Evolutionary conservation across 495 filamentous ascomycete genomes (phyloP), one percentile per base, ranked within the genome.

Genomic region (Aspergillus carlsbadensis): DNA sequence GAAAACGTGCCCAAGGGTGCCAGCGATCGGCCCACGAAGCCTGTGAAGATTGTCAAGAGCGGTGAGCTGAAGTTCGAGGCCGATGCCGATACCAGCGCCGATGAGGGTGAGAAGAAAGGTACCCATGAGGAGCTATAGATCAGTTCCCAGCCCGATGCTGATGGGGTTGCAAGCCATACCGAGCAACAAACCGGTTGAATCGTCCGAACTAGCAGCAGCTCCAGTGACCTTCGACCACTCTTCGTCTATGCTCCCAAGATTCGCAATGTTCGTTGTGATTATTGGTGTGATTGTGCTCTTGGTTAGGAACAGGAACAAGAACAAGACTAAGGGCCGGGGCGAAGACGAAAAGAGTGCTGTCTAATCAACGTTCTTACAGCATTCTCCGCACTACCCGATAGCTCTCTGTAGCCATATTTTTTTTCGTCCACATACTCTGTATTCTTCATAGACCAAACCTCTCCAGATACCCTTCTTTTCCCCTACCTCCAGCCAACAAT

Each of bases 11-110:
- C 81, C 61, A 97, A 90, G 73, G 74, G 70, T 57, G 47, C 74
- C 11, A 82, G 84, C 60, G 90, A 97, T 80, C 91, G 84, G 69
- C 94, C 95, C 49, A 61, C 64, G 54, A 72, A 87, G 76, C 62
- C 78, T 14, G 83, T 99, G 70, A 96, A 89, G 84, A 96, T 98
- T 66, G 85, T 73, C 48, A 95, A 97, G 85, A 93, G 90, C 73
- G 94, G 94, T 65, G 95, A 98, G 82, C 78, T 92, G 61, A 88
- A 91, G 65, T 75, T 85, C 60, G 68, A 72, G 54, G 68, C 45
- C 35, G 88, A 91, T 65, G 76, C 85, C 62, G 87, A 91, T 29
- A 66, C 76, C 85, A 20, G 21, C 20, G 34, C 20, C 1, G 34
- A 50, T 13, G 59, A 63, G 33, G 52, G 65, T 36, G 66, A 72